phyloP scores from a whole-genome alignment of 2,329 filamentous ascomycete genomes.

The Aspergillus amoenus region DNA sequence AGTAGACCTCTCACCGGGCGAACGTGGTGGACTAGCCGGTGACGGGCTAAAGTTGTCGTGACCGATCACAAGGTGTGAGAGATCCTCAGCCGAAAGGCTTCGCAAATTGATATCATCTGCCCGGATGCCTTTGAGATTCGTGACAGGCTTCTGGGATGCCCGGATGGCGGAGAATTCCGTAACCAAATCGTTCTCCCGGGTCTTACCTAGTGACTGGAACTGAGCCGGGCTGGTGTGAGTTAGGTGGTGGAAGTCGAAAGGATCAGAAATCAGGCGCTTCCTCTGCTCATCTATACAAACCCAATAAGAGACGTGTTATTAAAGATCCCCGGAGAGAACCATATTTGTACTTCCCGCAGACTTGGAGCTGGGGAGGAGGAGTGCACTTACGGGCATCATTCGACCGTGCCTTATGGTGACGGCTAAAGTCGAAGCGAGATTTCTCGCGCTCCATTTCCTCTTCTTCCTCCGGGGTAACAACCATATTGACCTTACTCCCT shows the following conservation, averaged over 20 bases:
- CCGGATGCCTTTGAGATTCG: conserved; percentile 53
- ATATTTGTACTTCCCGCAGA: background rate
- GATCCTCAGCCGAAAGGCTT: conserved; percentile 34
- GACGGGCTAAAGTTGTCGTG: conserved; percentile 20
- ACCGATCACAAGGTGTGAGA: conserved; percentile 22
- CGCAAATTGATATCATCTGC: conserved; percentile 48
- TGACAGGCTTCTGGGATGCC: conserved; percentile 51
- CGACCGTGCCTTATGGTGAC: conserved; percentile 32
- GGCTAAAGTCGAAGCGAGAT: conserved; percentile 35
- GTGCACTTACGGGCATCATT: conserved; percentile 37
- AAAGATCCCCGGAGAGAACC: background rate
- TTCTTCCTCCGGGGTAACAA: conserved; percentile 41
- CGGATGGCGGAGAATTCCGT: conserved; percentile 55
- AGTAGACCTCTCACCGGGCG: conserved; percentile 27
- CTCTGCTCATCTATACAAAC: conserved; percentile 36
- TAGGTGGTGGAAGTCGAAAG: conserved; percentile 65
- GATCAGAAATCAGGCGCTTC: conserved; percentile 58
- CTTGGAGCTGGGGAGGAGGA: background rate
- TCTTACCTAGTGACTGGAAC: conserved; percentile 52
- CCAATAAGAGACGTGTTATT: conserved; percentile 3
- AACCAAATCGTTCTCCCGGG: conserved; percentile 52
- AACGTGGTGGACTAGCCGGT: conserved; percentile 32
- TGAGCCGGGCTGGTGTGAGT: conserved; percentile 59
- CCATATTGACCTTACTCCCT: conserved; percentile 47
- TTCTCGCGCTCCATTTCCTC: conserved; percentile 37